phyloP scores from a whole-genome alignment of 2,329 filamentous ascomycete species.

The Colletotrichum coccodes region DNA sequence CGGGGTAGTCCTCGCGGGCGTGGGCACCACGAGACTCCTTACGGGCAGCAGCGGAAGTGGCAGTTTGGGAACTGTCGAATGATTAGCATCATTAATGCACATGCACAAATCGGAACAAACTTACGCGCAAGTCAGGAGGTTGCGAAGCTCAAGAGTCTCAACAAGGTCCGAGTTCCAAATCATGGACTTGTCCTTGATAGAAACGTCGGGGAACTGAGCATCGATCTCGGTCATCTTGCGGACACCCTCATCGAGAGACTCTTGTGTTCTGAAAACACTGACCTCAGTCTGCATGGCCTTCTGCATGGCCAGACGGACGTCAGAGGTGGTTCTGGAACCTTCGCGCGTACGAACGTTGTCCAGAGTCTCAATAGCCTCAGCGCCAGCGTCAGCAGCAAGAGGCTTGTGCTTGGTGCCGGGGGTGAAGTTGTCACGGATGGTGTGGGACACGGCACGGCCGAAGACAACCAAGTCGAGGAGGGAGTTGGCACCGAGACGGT shows the following conservation, averaged over 20 bases:
- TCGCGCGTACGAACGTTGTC: slow-evolving; percentile 87
- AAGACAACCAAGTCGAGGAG: slow-evolving; percentile 98
- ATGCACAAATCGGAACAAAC: slow-evolving; percentile 51
- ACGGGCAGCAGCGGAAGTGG: slow-evolving; percentile 87
- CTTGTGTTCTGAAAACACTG: slow-evolving; percentile 94
- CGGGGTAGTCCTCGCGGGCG: slow-evolving; percentile 95
- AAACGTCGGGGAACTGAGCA: slow-evolving; percentile 80
- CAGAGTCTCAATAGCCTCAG: slow-evolving; percentile 85
- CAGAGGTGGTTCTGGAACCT: slow-evolving; percentile 87
- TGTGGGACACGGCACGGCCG: slow-evolving; percentile 96
- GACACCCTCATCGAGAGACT: slow-evolving; percentile 93
- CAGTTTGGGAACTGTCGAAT: slow-evolving; percentile 80
- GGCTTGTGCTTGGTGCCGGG: slow-evolving; percentile 85
- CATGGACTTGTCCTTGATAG: slow-evolving; percentile 98
- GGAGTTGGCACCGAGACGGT: slow-evolving; percentile 97
- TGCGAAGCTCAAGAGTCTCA: slow-evolving; percentile 94
- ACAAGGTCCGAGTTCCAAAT: slow-evolving; percentile 99
- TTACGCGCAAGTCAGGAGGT: slow-evolving; percentile 95
- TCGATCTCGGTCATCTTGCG: slow-evolving; percentile 88
- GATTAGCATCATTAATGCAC: slow-evolving; percentile 7
- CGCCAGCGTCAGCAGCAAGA: slow-evolving; percentile 85
- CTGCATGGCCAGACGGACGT: slow-evolving; percentile 93
- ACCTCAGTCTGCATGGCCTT: slow-evolving; percentile 99
- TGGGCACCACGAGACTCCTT: slow-evolving; percentile 98
- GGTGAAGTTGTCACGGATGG: slow-evolving; percentile 92